These are phyloP conservation scores for Amphichorda felina DNA, from an alignment of 2,329 filamentous ascomycete species.

Conservation along the genomic window DNA sequence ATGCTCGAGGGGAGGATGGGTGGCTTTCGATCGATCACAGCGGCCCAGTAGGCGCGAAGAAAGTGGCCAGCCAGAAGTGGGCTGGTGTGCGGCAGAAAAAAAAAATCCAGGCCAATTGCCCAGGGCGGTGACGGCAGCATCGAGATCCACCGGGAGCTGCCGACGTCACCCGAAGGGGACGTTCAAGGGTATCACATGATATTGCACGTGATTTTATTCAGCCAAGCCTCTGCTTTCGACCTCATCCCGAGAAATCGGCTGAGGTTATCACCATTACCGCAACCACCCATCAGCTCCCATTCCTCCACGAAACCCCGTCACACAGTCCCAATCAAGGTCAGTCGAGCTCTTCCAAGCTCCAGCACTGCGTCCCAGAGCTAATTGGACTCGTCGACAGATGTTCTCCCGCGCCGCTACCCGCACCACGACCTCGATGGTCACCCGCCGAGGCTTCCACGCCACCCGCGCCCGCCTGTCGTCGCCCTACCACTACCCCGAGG, in stretches of 20 bases:
- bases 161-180: too few species aligned
- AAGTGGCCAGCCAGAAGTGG: slow-evolving; percentile 1
- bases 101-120: slow-evolving; percentile 5
- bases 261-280: slow-evolving; percentile 12
- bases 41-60: neutral
- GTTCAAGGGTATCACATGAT: slow-evolving; percentile 2
- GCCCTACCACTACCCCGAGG: slow-evolving; percentile 98
- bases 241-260: slow-evolving; percentile 2
- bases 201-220: slow-evolving; percentile 8
- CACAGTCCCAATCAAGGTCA: slow-evolving; percentile 1
- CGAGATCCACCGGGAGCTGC: slow-evolving; percentile 5
- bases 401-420: slow-evolving; percentile 59
- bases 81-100: slow-evolving; percentile 13
- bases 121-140: slow-evolving; percentile 12
- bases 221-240: slow-evolving; percentile 13
- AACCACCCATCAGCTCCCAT: slow-evolving; percentile 15
- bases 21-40: slow-evolving; percentile 1
- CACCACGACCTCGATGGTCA: slow-evolving; percentile 56
- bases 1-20: neutral
- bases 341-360: slow-evolving; percentile 7
- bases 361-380: neutral
- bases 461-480: slow-evolving; percentile 76
- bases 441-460: slow-evolving; percentile 89
- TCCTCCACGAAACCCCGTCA: neutral
- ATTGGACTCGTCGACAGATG: slow-evolving; percentile 47